phyloP scores from a whole-genome alignment of 495 filamentous ascomycete species.

The Xylaria venustula region DNA sequence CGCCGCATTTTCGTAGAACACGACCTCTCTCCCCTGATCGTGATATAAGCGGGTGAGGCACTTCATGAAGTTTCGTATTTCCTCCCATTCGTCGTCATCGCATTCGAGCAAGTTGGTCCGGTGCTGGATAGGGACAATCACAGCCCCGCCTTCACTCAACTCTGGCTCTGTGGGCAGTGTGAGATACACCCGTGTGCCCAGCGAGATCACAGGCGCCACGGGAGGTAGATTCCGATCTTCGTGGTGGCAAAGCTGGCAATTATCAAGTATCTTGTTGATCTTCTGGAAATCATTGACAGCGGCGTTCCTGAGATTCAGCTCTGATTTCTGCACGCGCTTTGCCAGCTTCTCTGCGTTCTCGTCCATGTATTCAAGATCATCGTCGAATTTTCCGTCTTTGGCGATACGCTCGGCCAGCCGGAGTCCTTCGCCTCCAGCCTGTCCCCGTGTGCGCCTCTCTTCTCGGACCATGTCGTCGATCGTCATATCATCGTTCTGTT shows the following conservation, averaged over 20 bases:
- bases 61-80: constrained; percentile 99
- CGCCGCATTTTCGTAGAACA: constrained; percentile 98
- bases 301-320: constrained; percentile 83
- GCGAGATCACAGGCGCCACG: constrained; percentile 83
- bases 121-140: constrained; percentile 89
- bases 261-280: constrained; percentile 84
- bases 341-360: constrained; percentile 92
- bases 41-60: constrained; percentile 89
- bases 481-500: constrained; percentile 93
- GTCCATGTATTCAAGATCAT: constrained; percentile 95
- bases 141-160: constrained; percentile 74
- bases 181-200: constrained; percentile 83
- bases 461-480: constrained; percentile 95
- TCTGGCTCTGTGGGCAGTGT: constrained; percentile 91
- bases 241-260: constrained; percentile 88
- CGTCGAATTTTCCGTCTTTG: constrained; percentile 87
- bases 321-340: constrained; percentile 82
- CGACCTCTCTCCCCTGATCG: constrained; percentile 81
- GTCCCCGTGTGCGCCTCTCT: constrained; percentile 78
- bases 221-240: constrained; percentile 83
- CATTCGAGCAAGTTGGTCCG: constrained; percentile 89
- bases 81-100: constrained; percentile 99
- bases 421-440: constrained; percentile 76
- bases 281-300: constrained; percentile 87
- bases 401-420: constrained; percentile 87